Evolutionary conservation across 176 grass and related monocot species (phyloP).

Genomic region (Carex scoparia): DNA sequence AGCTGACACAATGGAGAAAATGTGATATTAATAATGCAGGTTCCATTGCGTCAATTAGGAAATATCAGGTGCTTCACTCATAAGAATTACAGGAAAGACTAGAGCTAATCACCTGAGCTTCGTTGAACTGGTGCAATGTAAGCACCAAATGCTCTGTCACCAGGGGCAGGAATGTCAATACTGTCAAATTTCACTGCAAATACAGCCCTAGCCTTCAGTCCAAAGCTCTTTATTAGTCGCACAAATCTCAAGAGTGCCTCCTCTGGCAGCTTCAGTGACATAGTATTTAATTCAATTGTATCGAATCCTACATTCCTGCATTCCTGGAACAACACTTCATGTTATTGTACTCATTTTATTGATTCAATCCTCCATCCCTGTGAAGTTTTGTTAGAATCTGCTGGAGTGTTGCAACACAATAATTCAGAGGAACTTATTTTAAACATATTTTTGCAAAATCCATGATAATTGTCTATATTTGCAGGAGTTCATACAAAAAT

Average conservation of each 20-base stretch:
- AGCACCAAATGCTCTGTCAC: conserved; percentile 74
- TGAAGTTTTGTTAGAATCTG: not conserved
- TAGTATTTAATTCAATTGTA: conserved; percentile 81
- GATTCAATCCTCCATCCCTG: not conserved
- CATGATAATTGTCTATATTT: not conserved
- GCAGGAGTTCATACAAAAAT: not conserved
- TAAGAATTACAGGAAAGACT: not conserved
- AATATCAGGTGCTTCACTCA: not conserved
- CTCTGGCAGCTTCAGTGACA: conserved; percentile 79
- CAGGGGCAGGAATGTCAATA: conserved; percentile 60
- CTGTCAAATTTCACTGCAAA: conserved; percentile 84
- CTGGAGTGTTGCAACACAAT: not conserved
- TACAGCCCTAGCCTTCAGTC: conserved; percentile 53
- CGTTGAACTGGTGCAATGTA: conserved; percentile 52
- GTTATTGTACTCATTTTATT: not conserved
- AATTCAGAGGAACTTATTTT: not conserved
- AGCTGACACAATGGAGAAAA: not conserved
- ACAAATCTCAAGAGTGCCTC: conserved; percentile 76
- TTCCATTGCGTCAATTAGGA: not conserved
- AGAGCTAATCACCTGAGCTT: conserved; percentile 40
- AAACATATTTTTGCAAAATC: not conserved
- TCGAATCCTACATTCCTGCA: conserved; percentile 84
- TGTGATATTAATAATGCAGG: not conserved
- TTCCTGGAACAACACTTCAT: conserved; percentile 40
- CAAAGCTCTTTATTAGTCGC: conserved; percentile 53